Evolutionary conservation across 768 basidiomycete genomes (phyloP).

Genomic region (Tylopilus rubrobrunneus): DNA sequence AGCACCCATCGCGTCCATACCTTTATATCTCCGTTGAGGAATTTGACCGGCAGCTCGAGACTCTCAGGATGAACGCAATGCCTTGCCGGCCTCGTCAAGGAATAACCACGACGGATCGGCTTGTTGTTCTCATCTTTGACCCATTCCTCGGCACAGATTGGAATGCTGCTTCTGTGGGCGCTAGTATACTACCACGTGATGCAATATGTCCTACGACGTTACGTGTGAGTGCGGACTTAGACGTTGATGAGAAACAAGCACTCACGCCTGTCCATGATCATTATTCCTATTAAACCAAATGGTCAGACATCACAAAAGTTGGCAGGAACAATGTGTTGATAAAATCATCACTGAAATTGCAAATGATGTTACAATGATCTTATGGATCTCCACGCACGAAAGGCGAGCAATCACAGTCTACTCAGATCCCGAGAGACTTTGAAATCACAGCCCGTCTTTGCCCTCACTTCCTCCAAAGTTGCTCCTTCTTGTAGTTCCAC

Average conservation of each 20-base stretch:
- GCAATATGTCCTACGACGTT: not conserved
- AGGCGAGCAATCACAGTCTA: slow-evolving; percentile 34
- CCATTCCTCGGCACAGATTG: slow-evolving; percentile 3
- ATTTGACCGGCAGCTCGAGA: not conserved
- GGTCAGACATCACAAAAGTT: not conserved
- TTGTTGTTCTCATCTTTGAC: slow-evolving; percentile 5
- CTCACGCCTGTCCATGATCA: not conserved
- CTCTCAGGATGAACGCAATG: not conserved
- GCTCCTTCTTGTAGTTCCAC: slow-evolving; percentile 84
- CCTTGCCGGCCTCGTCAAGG: slow-evolving; percentile 2
- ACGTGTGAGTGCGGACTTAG: not conserved
- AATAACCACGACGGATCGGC: slow-evolving; percentile 1
- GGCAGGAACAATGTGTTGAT: not conserved
- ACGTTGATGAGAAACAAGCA: not conserved
- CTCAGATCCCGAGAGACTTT: slow-evolving; percentile 51
- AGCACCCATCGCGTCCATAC: not conserved
- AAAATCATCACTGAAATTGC: not conserved
- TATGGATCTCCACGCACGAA: slow-evolving; percentile 1
- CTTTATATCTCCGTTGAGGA: slow-evolving; percentile 11
- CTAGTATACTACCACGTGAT: not conserved
- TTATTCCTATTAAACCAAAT: not conserved
- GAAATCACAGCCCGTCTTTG: slow-evolving; percentile 87
- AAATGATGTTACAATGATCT: slow-evolving; percentile 10
- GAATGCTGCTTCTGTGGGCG: not conserved
- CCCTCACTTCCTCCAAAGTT: slow-evolving; percentile 76